A percentile compares a stretch with the other conserved stretches of the same genome.
Evolutionary conservation across 257 asterid species (phyloP).

Genomic region (Nicotiana paniculata): DNA sequence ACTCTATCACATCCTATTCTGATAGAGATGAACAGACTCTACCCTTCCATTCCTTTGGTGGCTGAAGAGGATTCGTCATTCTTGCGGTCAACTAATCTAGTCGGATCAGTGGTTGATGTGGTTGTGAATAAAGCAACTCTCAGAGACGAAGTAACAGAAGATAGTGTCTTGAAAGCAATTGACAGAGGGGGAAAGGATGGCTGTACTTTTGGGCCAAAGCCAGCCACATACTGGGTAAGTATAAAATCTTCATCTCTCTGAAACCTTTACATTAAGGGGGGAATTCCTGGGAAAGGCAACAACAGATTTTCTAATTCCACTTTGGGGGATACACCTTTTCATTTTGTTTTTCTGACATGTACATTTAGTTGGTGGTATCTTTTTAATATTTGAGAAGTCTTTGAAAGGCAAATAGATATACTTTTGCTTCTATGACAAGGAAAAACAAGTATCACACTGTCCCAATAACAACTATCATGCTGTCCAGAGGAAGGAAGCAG

Average conservation of each 20-base stretch:
- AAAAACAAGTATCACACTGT: not conserved
- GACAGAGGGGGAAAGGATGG: conserved; percentile 93
- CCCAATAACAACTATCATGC: not conserved
- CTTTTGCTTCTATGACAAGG: not conserved
- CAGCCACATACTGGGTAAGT: conserved; percentile 90
- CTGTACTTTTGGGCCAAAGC: conserved; percentile 49
- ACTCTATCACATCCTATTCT: not conserved
- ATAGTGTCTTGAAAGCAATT: conserved; percentile 61
- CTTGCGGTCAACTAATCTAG: conserved; percentile 70
- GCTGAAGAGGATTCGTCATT: conserved; percentile 94
- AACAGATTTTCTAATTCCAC: not conserved
- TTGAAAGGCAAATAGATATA: not conserved
- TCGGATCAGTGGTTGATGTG: conserved; percentile 51
- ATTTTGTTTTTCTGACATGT: not conserved
- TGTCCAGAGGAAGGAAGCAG: not conserved
- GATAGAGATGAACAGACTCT: conserved; percentile 63
- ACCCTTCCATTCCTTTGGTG: conserved; percentile 85
- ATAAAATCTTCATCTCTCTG: not conserved
- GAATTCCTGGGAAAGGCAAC: not conserved
- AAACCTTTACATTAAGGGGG: not conserved
- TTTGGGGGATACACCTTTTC: not conserved
- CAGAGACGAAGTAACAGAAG: conserved; percentile 34
- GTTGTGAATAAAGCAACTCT: conserved; percentile 40
- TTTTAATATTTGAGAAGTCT: not conserved
- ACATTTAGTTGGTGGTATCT: not conserved